phyloP scores from a whole-genome alignment of 306 rosid genomes.

The Aeschynomene evenia region DNA sequence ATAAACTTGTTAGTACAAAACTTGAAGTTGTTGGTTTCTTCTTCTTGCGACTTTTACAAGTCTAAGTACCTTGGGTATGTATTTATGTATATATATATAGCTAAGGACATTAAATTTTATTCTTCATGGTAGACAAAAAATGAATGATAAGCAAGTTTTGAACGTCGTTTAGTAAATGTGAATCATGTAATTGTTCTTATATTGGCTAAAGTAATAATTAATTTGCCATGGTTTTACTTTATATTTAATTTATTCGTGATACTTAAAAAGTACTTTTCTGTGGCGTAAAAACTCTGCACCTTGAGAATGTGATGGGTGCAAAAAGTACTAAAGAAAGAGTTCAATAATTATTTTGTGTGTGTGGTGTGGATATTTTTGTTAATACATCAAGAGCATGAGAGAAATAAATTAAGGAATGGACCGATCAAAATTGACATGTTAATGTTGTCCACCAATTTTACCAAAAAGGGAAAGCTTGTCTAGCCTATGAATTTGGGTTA shows the following conservation, averaged over 20 bases:
- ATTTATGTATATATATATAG: not conserved
- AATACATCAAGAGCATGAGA: no score
- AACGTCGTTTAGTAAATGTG: not conserved
- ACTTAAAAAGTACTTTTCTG: no score
- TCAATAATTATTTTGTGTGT: not conserved
- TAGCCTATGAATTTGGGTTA: not conserved
- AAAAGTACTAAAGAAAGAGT: not conserved
- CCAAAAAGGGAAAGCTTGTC: no score
- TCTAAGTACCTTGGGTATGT: not conserved
- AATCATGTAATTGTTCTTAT: not conserved
- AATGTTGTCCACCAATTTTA: not conserved
- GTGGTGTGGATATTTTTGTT: no score
- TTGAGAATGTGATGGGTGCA: not conserved
- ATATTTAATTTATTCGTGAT: not conserved
- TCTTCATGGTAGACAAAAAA: not conserved
- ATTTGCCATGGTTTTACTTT: not conserved
- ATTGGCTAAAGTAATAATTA: not conserved
- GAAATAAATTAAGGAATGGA: no score
- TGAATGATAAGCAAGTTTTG: not conserved
- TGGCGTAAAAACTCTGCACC: not conserved
- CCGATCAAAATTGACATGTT: not conserved
- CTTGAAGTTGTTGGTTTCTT: not conserved
- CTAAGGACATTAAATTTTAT: not conserved
- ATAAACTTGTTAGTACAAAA: conserved; percentile 21
- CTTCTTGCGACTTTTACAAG: not conserved